These are phyloP conservation scores for Begonia fuchsioides DNA, from an alignment of 306 rosid genomes.

Conservation along the genomic window DNA sequence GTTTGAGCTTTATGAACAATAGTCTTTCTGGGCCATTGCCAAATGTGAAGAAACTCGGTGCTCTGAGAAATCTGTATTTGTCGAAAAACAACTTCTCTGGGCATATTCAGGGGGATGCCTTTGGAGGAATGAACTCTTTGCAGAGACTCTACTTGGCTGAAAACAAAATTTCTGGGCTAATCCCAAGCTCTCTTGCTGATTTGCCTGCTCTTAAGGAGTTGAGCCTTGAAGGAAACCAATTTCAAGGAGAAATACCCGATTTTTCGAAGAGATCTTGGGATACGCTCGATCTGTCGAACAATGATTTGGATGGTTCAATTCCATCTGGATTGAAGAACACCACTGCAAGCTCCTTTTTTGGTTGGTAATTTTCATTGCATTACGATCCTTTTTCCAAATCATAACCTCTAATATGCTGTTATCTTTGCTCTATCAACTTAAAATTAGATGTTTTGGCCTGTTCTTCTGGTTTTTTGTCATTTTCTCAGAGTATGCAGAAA, in stretches of 20 bases:
- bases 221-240: conserved; percentile 39
- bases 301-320: conserved; percentile 41
- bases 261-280: conserved; percentile 26
- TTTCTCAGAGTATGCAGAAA: too few relatives aligned
- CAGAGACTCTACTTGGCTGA: conserved; percentile 34
- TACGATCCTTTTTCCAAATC: too few relatives aligned
- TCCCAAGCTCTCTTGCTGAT: conserved; percentile 46
- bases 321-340: conserved; percentile 21
- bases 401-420: too few relatives aligned
- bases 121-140: conserved; percentile 34
- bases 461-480: too few relatives aligned
- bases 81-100: conserved; percentile 44
- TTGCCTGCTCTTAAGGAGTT: conserved; percentile 41
- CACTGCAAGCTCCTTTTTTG: conserved; percentile 20
- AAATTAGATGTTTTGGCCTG: too few relatives aligned
- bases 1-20: conserved; percentile 46
- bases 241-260: conserved; percentile 45
- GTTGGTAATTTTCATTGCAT: conserved; percentile 19
- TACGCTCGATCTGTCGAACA: conserved; percentile 32
- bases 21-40: conserved; percentile 50
- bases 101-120: conserved; percentile 30
- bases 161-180: conserved; percentile 37
- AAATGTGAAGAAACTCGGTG: conserved; percentile 24
- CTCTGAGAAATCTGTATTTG: conserved; percentile 32
- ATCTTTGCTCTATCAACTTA: too few relatives aligned